Evolutionary conservation across 148 eudicot genomes (phyloP), one percentile per base, ranked within the genome.

Genomic region (Fagopyrum esculentum): DNA sequence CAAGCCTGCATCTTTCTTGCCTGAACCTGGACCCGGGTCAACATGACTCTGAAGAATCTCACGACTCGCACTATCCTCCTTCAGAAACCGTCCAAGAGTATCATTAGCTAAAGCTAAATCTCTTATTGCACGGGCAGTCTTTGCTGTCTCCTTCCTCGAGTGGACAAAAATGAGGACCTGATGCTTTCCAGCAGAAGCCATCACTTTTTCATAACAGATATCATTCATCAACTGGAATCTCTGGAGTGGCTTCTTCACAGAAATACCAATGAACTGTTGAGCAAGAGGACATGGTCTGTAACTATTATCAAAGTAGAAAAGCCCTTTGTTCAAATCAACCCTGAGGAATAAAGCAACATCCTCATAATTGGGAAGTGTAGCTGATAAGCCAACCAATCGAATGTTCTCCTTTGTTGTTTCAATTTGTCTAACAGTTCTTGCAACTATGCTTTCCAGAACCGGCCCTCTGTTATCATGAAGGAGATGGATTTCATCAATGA

Each of bases 381-480:
- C 95, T 40, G 95, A 90, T 72, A 90, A 78, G 8, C 92, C 95
- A 78, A 90, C 92, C 52, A 90, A 73, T 61, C 95, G 84, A 68
- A 90, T 90, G 76, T 90, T 87, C 80, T 90, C 95, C 74, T 86
- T 87, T 29, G 95, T 88, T 6, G 92, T 85, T 82, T 90, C 95
- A 78, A 86, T 85, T 55, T 90, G 95, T 46, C 95, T 81, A 60
- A 88, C 87, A 77, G 95, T 88, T 81, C 95, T 88, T 9, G 92
- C 95, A 79, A 88, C 87, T 2, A 90, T 88, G 76, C 92, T 90
- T 81, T 90, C 96, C 78, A 90, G 82, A 29, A 88, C 92, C 74
- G 96, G 96, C 45, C 95, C 95, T 85, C 95, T 79, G 75, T 88
- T 90, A 70, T 90, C 96, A 76, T 90, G 96, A 52, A 90, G 85